Percentiles rank a stretch among this genome's conserved stretches.
Conservation (phyloP, 2,329 filamentous ascomycete genomes). For the Dendryphion nanum region DNA sequence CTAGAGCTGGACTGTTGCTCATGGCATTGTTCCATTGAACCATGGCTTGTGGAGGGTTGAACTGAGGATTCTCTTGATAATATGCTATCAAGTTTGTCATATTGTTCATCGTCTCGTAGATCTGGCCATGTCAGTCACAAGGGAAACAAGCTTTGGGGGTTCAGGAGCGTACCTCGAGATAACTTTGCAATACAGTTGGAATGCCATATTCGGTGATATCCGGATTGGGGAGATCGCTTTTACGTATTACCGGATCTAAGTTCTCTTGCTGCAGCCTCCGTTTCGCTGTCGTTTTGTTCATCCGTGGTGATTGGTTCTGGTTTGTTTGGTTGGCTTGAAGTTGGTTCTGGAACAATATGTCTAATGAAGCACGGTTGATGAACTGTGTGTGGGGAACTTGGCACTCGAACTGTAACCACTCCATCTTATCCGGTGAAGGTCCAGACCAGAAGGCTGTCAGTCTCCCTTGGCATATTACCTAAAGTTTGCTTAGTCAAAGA, state of each 20-base stretch:
- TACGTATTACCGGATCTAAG: constrained; percentile 42
- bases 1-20: constrained; percentile 21
- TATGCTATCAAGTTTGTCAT: constrained; percentile 62
- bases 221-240: constrained; percentile 46
- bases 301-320: constrained; percentile 56
- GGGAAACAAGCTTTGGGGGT: neutral
- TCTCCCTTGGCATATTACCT: constrained; percentile 76
- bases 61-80: constrained; percentile 52
- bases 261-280: constrained; percentile 44
- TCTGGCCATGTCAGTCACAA: constrained; percentile 42
- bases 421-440: constrained; percentile 72
- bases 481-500: constrained; percentile 18
- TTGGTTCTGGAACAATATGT: constrained; percentile 42
- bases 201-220: constrained; percentile 55
- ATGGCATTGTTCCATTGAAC: constrained; percentile 50
- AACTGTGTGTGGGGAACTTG: constrained; percentile 79
- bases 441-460: constrained; percentile 79
- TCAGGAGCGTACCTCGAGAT: constrained; percentile 57
- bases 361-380: constrained; percentile 65
- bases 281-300: constrained; percentile 56
- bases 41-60: constrained; percentile 57
- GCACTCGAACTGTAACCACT: constrained; percentile 79
- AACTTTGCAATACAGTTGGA: constrained; percentile 56
- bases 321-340: constrained; percentile 48
- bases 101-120: constrained; percentile 63